phyloP scores from a whole-genome alignment of 768 basidiomycete genomes.

The Xerocomus brunneocitrinus region DNA sequence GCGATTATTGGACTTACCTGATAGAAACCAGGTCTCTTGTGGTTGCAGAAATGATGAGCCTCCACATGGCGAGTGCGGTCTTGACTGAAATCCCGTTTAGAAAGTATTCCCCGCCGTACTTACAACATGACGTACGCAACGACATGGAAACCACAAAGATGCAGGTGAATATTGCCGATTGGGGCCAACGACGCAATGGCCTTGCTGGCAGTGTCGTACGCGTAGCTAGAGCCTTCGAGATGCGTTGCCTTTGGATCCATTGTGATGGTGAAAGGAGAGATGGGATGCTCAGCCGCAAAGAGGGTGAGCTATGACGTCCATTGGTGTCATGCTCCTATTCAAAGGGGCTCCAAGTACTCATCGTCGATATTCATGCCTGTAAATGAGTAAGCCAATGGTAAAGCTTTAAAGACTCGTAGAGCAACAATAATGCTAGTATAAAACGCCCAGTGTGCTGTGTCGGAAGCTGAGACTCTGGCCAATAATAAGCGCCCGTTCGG shows the following conservation, averaged over 20 bases:
- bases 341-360: not conserved
- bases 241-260: slow-evolving; percentile 29
- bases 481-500: slow-evolving; percentile 18
- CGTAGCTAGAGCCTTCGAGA: slow-evolving; percentile 11
- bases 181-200: slow-evolving; percentile 33
- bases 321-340: slow-evolving; percentile 8
- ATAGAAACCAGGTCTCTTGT: slow-evolving; percentile 35
- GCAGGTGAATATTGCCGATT: slow-evolving; percentile 29
- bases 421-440: not conserved
- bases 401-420: not conserved
- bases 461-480: not conserved
- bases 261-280: not conserved
- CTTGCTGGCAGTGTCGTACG: slow-evolving; percentile 25
- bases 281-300: not conserved
- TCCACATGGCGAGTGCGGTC: slow-evolving; percentile 35
- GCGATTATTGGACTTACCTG: slow-evolving; percentile 23
- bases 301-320: not conserved
- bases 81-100: slow-evolving; percentile 14
- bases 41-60: slow-evolving; percentile 44
- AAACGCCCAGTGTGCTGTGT: not conserved
- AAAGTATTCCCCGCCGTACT: not conserved
- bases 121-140: slow-evolving; percentile 25
- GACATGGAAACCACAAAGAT: slow-evolving; percentile 35
- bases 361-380: not conserved
- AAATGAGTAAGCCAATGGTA: not conserved